phyloP scores from a whole-genome alignment of 2,329 filamentous ascomycete species.

The Cercospora nicotianae region DNA sequence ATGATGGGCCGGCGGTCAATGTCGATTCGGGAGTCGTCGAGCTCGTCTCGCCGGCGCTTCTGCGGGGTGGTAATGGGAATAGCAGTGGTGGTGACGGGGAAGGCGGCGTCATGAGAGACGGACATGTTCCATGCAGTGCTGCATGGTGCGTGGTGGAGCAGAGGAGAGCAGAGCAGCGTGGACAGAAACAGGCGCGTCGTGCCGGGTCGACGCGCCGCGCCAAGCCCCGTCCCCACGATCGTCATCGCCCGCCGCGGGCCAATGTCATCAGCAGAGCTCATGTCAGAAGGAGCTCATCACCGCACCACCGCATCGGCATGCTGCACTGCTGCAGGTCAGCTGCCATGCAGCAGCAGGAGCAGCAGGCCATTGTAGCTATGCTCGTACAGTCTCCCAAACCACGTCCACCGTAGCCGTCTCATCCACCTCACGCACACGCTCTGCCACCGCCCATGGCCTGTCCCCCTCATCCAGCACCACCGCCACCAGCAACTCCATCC shows the following conservation, averaged over 20 bases:
- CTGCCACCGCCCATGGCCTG: not conserved
- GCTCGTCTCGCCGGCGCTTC: constrained; percentile 24
- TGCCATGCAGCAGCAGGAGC: not conserved
- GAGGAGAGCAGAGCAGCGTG: not conserved
- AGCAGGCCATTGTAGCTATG: too few relatives aligned
- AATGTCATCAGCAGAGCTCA: not conserved
- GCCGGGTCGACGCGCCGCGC: not conserved
- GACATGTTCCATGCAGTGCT: constrained; percentile 23
- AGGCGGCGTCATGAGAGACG: constrained; percentile 20
- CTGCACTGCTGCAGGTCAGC: not conserved
- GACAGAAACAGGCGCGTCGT: not conserved
- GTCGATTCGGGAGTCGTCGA: constrained; percentile 18
- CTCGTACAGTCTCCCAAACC: too few relatives aligned
- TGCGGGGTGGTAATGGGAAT: constrained; percentile 6
- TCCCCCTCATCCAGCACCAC: not conserved
- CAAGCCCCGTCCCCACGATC: constrained; percentile 4
- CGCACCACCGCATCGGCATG: too few relatives aligned
- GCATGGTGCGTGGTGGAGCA: not conserved
- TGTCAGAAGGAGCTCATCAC: not conserved
- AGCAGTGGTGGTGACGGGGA: not conserved
- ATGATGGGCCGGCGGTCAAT: constrained; percentile 32
- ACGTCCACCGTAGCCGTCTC: not conserved
- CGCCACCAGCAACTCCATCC: not conserved
- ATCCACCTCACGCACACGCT: not conserved
- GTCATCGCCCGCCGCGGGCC: not conserved